phyloP scores from a whole-genome alignment of 345 rosid genomes.

The Pelargonium nanum region DNA sequence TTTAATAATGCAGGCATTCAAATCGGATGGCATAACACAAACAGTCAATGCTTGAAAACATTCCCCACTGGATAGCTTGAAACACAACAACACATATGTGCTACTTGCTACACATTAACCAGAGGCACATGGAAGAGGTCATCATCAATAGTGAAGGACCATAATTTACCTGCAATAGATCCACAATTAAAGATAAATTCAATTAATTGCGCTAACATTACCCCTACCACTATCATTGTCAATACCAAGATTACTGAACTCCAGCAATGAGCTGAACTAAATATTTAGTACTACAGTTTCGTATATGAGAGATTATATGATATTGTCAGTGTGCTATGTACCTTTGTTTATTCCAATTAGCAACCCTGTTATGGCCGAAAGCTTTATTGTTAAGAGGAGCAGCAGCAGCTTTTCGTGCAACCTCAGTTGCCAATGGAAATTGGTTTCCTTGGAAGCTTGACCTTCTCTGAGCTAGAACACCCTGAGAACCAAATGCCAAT shows the following conservation, averaged over 20 bases:
- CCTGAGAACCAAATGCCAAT: constrained; percentile 31
- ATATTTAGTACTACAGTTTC: neutral
- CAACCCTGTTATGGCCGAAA: constrained; percentile 28
- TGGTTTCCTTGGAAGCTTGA: constrained; percentile 51
- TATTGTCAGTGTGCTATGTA: constrained; percentile 11
- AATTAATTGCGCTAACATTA: neutral
- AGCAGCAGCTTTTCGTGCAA: constrained; percentile 47
- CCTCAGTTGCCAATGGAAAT: constrained; percentile 45
- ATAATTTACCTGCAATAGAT: constrained; percentile 4
- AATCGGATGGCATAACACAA: neutral
- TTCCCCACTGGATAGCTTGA: neutral
- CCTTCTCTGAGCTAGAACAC: constrained; percentile 67
- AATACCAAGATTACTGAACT: neutral
- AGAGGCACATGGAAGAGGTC: neutral
- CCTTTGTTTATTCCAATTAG: constrained; percentile 53
- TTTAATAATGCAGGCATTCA: neutral
- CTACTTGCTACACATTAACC: neutral
- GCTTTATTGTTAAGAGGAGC: constrained; percentile 43
- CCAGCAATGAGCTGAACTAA: neutral
- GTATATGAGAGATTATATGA: neutral
- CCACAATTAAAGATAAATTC: neutral
- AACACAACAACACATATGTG: neutral
- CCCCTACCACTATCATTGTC: neutral
- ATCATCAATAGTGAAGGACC: neutral
- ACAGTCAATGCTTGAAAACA: neutral